A percentile compares a stretch with the other conserved stretches of the same genome.
Evolutionary conservation across 805 yeast genomes (phyloP).

Genomic region (Naumovozyma castellii): DNA sequence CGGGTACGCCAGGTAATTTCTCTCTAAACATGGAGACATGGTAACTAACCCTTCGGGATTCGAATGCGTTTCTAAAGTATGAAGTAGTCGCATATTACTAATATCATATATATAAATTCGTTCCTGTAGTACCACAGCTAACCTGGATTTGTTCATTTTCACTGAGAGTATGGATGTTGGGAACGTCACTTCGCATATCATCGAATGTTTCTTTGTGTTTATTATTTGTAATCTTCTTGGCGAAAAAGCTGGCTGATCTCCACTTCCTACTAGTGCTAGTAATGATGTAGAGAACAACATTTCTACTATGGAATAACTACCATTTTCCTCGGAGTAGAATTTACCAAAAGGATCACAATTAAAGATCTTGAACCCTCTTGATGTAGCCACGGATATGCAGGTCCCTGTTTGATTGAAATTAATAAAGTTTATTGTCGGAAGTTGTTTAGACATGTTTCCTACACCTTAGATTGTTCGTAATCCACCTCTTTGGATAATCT

Average conservation of each 20-base stretch:
- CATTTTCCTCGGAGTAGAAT: slow-evolving; percentile 37
- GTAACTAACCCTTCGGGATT: slow-evolving; percentile 51
- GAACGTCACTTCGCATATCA: slow-evolving; percentile 61
- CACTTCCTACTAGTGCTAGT: slow-evolving; percentile 58
- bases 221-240: slow-evolving; percentile 76
- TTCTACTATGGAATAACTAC: slow-evolving; percentile 56
- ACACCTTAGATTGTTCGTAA: no score
- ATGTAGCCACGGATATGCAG: slow-evolving; percentile 60
- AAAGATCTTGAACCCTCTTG: slow-evolving; percentile 53
- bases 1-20: slow-evolving; percentile 59
- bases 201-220: slow-evolving; percentile 54
- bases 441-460: neutral
- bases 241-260: slow-evolving; percentile 54
- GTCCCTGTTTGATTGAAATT: slow-evolving; percentile 66
- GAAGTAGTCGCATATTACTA: slow-evolving; percentile 54
- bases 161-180: slow-evolving; percentile 52
- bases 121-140: slow-evolving; percentile 51
- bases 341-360: slow-evolving; percentile 58
- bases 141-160: slow-evolving; percentile 52
- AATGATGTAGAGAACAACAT: slow-evolving; percentile 66
- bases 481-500: no score
- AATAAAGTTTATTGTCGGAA: slow-evolving; percentile 36
- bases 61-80: slow-evolving; percentile 40
- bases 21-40: slow-evolving; percentile 42
- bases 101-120: slow-evolving; percentile 66